phyloP scores from a whole-genome alignment of 106 monocot genomes.

The Iris macrosiphon region DNA sequence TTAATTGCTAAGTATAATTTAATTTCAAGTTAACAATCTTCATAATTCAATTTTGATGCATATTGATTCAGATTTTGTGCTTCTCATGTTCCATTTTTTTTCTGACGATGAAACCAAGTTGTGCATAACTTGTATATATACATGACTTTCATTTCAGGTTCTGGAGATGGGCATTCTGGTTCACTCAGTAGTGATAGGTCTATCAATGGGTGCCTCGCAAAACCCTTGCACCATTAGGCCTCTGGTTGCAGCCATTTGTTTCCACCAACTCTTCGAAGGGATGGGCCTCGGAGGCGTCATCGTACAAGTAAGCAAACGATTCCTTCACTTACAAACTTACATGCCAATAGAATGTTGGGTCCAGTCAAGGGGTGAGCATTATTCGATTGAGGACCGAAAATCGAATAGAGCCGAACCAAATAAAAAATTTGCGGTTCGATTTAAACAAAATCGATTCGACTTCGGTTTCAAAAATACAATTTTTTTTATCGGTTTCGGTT shows the following conservation, averaged over 20 bases:
- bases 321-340: no score
- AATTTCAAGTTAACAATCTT: no score
- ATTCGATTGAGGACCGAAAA: no score
- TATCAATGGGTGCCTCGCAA: conserved; percentile 60
- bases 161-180: conserved; percentile 68
- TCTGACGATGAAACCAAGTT: background rate
- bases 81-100: background rate
- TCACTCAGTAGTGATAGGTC: conserved; percentile 73
- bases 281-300: conserved; percentile 81
- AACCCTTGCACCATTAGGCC: conserved; percentile 62
- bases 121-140: background rate
- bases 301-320: conserved; percentile 56
- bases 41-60: no score
- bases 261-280: conserved; percentile 76
- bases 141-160: conserved; percentile 16
- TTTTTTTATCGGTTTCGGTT: no score
- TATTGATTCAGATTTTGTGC: background rate
- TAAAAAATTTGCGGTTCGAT: background rate
- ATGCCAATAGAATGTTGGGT: no score
- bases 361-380: no score
- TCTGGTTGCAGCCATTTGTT: conserved; percentile 63
- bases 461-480: no score
- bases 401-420: no score
- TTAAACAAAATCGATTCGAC: no score
- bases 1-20: no score